Evolutionary conservation across 1,284 basidiomycete genomes (phyloP).

Genomic region (Ceratobasidium sp.): DNA sequence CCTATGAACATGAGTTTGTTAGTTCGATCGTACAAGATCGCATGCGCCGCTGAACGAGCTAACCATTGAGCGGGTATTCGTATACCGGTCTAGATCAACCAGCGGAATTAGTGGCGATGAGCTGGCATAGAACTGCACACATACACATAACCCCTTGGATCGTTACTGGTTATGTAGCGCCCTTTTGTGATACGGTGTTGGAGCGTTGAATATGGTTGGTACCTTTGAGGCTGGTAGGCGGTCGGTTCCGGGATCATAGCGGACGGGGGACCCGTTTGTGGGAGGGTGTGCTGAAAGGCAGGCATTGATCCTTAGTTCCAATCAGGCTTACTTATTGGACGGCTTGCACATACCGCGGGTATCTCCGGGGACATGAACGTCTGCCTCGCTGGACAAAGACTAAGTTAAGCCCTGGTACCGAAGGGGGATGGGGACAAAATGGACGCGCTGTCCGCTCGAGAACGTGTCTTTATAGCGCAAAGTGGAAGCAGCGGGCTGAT

Average conservation of each 20-base stretch:
- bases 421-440: conserved; percentile 38
- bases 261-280: conserved; percentile 21
- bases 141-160: conserved; percentile 85
- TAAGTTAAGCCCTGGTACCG: conserved; percentile 37
- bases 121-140: conserved; percentile 44
- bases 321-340: conserved; percentile 22
- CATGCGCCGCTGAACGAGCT: neutral
- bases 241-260: conserved; percentile 26
- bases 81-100: conserved; percentile 70
- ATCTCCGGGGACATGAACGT: conserved; percentile 37
- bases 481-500: conserved; percentile 35
- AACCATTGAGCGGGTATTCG: conserved; percentile 79
- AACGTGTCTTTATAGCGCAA: conserved; percentile 36
- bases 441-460: conserved; percentile 8
- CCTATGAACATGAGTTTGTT: conserved; percentile 44
- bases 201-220: conserved; percentile 75
- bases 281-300: conserved; percentile 30
- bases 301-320: conserved; percentile 2
- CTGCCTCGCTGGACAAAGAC: conserved; percentile 29
- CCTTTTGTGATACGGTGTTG: conserved; percentile 83
- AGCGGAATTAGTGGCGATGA: conserved; percentile 24
- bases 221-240: conserved; percentile 49
- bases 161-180: conserved; percentile 84
- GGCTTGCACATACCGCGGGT: conserved; percentile 36
- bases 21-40: conserved; percentile 12